Conservation (phyloP, 768 basidiomycete genomes). For the Clavaria fumosa region DNA sequence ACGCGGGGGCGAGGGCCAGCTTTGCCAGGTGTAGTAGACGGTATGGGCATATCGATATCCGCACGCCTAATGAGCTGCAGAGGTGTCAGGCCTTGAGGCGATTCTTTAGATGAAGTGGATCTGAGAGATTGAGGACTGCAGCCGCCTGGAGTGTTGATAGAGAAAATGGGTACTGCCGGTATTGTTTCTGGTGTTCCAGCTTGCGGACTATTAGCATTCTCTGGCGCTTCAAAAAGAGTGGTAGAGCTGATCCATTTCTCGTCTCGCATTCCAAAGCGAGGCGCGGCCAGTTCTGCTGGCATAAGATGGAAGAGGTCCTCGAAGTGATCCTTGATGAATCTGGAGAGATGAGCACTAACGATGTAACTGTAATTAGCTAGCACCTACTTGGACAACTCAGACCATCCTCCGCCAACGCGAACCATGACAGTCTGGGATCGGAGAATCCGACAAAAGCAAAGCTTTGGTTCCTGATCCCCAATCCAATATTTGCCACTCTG, state of each 20-base stretch:
- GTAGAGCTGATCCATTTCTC: conserved; percentile 79
- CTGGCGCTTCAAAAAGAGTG: conserved; percentile 45
- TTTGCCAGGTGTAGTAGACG: conserved; percentile 27
- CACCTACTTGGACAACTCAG: conserved; percentile 73
- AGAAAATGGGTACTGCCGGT: conserved; percentile 42
- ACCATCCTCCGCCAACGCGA: conserved; percentile 90
- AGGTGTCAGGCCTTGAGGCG: conserved; percentile 63
- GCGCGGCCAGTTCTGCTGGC: conserved; percentile 50
- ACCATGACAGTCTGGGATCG: conserved; percentile 94
- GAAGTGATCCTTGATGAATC: conserved; percentile 79
- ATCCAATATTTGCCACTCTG: conserved; percentile 96
- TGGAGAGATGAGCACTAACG: conserved; percentile 18
- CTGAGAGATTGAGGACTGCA: conserved; percentile 35
- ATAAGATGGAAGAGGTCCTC: conserved; percentile 68
- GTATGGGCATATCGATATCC: conserved; percentile 29
- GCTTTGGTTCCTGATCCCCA: conserved; percentile 75
- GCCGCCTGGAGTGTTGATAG: conserved; percentile 41
- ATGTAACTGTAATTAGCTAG: neutral
- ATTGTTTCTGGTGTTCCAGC: conserved; percentile 60
- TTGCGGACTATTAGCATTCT: conserved; percentile 21
- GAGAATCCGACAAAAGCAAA: conserved; percentile 85
- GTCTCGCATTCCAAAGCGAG: conserved; percentile 34
- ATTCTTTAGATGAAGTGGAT: conserved; percentile 42
- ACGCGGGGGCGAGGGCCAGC: conserved; percentile 27
- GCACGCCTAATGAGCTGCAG: conserved; percentile 79